Evolutionary conservation across 2,329 filamentous ascomycete species (phyloP).

Genomic region (Ophioceras dolichostomum): DNA sequence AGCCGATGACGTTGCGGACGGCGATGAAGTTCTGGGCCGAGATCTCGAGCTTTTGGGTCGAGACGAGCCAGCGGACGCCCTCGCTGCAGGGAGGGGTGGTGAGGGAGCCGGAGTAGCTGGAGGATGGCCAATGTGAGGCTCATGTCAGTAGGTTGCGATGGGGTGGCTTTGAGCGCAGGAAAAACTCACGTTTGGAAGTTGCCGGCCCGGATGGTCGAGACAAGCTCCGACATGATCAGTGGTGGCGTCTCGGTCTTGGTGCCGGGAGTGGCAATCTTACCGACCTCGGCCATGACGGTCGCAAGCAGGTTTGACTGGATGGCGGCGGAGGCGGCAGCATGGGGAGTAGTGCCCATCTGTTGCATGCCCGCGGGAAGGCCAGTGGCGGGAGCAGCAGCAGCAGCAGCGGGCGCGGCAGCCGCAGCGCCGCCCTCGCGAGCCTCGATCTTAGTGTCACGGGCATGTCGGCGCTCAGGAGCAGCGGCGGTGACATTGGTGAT

Average conservation of each 20-base stretch:
- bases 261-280: slow-evolving; percentile 28
- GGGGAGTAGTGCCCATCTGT: slow-evolving; percentile 23
- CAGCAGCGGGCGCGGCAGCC: slow-evolving; percentile 18
- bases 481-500: slow-evolving; percentile 5
- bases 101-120: slow-evolving; percentile 30
- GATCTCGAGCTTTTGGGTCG: slow-evolving; percentile 26
- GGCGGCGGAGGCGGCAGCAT: slow-evolving; percentile 25
- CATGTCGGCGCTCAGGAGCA: slow-evolving; percentile 7
- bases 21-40: slow-evolving; percentile 22
- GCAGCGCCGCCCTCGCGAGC: slow-evolving; percentile 5
- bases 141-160: too few species aligned
- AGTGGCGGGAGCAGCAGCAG: background rate
- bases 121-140: too few species aligned
- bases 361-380: background rate
- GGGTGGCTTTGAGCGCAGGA: too few species aligned
- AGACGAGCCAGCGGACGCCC: slow-evolving; percentile 33
- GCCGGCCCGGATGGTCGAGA: slow-evolving; percentile 20
- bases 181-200: slow-evolving; percentile 23
- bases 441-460: slow-evolving; percentile 2
- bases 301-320: slow-evolving; percentile 28
- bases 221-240: slow-evolving; percentile 29
- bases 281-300: slow-evolving; percentile 29
- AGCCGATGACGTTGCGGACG: slow-evolving; percentile 30
- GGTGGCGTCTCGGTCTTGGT: slow-evolving; percentile 24
- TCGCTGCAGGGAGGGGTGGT: slow-evolving; percentile 38